These are phyloP conservation scores for Pyrenula massariospora DNA, from an alignment of 495 filamentous ascomycete genomes.

Conservation along the genomic window DNA sequence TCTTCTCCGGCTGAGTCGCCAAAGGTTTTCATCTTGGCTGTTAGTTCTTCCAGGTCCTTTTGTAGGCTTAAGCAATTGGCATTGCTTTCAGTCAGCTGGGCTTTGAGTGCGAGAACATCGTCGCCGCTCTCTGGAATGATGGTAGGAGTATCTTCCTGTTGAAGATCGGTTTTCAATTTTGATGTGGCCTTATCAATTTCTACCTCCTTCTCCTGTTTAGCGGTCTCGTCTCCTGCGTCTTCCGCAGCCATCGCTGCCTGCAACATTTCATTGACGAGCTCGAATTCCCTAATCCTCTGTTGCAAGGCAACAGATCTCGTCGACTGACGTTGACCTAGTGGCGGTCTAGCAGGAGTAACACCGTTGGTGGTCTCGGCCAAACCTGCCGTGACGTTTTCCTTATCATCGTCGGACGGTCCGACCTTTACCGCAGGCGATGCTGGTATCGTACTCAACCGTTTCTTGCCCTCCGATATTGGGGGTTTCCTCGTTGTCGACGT, in stretches of 20 bases:
- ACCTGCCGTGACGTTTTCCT: not conserved
- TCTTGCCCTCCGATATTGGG: constrained; percentile 17
- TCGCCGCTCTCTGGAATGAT: not conserved
- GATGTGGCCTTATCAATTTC: constrained; percentile 14
- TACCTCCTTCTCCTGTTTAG: constrained; percentile 10
- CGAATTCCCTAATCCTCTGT: not conserved
- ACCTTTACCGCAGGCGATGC: constrained; percentile 2
- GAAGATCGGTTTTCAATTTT: constrained; percentile 19
- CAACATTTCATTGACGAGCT: constrained; percentile 1
- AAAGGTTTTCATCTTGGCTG: constrained; percentile 26
- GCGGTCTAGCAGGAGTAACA: not conserved
- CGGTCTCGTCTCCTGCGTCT: constrained; percentile 4
- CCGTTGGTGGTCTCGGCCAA: not conserved
- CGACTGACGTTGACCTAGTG: not conserved
- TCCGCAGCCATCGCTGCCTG: constrained; percentile 15
- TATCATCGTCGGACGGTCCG: not conserved
- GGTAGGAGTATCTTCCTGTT: not conserved
- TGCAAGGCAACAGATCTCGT: not conserved
- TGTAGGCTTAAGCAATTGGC: constrained; percentile 25
- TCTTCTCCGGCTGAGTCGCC: constrained; percentile 17
- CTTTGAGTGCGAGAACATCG: constrained; percentile 13
- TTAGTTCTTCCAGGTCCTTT: constrained; percentile 25
- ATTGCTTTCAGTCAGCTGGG: constrained; percentile 31
- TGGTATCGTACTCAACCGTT: constrained; percentile 20
- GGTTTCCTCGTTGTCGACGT: constrained; percentile 1